These are phyloP conservation scores for Chlorella sp. DNA, from an alignment of 139 green algal species.

Conservation along the genomic window DNA sequence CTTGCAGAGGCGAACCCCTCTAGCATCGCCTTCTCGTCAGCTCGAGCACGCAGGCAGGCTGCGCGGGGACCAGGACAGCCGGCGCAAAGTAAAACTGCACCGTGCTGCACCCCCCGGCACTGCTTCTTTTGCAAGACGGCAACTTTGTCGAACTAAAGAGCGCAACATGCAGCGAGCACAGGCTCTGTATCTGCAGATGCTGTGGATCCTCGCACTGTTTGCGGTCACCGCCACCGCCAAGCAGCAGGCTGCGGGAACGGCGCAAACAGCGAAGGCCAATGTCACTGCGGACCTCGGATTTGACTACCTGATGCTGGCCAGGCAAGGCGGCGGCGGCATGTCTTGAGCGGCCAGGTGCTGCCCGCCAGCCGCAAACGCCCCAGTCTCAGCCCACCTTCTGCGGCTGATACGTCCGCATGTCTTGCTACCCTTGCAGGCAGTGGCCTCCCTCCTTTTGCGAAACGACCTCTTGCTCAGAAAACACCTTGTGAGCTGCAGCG, in stretches of 20 bases:
- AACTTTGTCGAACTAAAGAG: neutral
- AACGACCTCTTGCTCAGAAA: neutral
- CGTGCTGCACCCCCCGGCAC: no score
- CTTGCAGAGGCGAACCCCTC: no score
- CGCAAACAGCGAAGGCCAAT: neutral
- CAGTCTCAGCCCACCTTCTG: neutral
- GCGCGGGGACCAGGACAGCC: no score
- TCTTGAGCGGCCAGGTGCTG: no score
- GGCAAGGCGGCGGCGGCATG: neutral
- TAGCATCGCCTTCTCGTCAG: no score
- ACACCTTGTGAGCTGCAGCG: neutral
- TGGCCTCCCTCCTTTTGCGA: conserved; percentile 21
- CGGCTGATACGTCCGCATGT: no score
- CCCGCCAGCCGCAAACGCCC: neutral
- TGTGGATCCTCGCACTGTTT: neutral
- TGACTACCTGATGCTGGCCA: conserved; percentile 14
- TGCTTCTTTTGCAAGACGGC: no score
- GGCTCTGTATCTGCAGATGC: neutral
- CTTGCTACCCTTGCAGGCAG: neutral
- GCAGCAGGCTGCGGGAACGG: neutral
- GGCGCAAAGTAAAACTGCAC: no score
- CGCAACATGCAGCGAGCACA: neutral
- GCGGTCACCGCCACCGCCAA: neutral
- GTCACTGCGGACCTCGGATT: neutral
- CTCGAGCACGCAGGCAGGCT: no score